Evolutionary conservation across 495 filamentous ascomycete genomes (phyloP).

Genomic region (Aspergillus baeticus): DNA sequence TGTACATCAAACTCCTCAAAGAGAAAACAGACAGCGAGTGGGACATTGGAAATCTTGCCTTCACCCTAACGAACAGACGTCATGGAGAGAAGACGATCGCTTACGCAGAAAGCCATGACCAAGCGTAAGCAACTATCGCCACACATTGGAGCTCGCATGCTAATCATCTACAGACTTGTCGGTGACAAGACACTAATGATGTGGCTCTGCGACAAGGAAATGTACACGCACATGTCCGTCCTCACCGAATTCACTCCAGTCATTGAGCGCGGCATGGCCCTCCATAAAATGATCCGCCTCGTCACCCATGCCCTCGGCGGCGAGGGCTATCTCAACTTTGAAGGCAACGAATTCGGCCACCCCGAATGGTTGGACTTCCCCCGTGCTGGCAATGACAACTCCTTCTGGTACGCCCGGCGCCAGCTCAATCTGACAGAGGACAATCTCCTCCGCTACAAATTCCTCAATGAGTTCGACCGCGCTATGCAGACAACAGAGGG

Average conservation of each 20-base stretch:
- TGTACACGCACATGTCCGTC: slow-evolving; percentile 96
- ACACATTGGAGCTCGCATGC: not conserved
- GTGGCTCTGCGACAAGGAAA: slow-evolving; percentile 95
- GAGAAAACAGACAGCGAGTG: slow-evolving; percentile 89
- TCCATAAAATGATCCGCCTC: slow-evolving; percentile 97
- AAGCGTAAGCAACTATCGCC: slow-evolving; percentile 64
- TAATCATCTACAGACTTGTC: slow-evolving; percentile 65
- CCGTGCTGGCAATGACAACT: slow-evolving; percentile 89
- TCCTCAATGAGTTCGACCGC: slow-evolving; percentile 91
- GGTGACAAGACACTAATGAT: slow-evolving; percentile 96
- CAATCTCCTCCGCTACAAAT: slow-evolving; percentile 78
- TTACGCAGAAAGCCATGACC: slow-evolving; percentile 95
- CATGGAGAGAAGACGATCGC: slow-evolving; percentile 99
- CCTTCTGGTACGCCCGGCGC: slow-evolving; percentile 93
- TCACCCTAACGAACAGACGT: slow-evolving; percentile 85
- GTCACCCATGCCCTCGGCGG: slow-evolving; percentile 93
- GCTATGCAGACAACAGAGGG: slow-evolving; percentile 83
- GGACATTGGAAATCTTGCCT: slow-evolving; percentile 83
- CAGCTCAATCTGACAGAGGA: slow-evolving; percentile 95
- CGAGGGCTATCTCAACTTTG: slow-evolving; percentile 97
- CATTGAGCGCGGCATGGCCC: slow-evolving; percentile 84
- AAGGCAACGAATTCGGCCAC: slow-evolving; percentile 98
- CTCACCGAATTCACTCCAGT: slow-evolving; percentile 80
- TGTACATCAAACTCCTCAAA: slow-evolving; percentile 99
- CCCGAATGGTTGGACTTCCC: slow-evolving; percentile 99